A percentile compares a stretch with the other conserved stretches of the same genome.
phyloP scores from a whole-genome alignment of 2,329 filamentous ascomycete genomes.

The Blumeria hordei region DNA sequence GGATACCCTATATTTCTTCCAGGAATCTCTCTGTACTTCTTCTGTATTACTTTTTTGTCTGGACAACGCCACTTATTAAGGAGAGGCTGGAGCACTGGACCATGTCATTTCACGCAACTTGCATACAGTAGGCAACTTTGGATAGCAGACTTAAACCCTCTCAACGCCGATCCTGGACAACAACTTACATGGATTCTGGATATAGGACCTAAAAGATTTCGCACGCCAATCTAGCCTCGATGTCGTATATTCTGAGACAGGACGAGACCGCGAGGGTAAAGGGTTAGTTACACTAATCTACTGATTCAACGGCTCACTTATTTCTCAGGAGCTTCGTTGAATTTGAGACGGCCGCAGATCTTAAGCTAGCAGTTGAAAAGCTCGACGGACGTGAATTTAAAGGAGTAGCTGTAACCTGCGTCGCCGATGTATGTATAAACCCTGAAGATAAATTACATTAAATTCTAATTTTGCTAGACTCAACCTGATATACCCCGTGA shows the following conservation, averaged over 20 bases:
- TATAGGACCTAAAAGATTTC: conserved; percentile 99
- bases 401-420: conserved; percentile 61
- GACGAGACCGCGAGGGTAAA: conserved; percentile 73
- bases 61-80: conserved; percentile 11
- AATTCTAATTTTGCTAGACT: conserved; percentile 26
- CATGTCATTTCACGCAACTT: conserved; percentile 10
- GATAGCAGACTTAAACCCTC: conserved; percentile 12
- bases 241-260: conserved; percentile 93
- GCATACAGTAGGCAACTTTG: conserved; percentile 10
- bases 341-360: conserved; percentile 77
- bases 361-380: conserved; percentile 82
- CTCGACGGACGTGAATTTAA: conserved; percentile 87
- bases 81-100: conserved; percentile 12
- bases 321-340: conserved; percentile 57
- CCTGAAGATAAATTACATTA: background rate
- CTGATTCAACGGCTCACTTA: conserved; percentile 5
- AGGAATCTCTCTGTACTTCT: background rate
- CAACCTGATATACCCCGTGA: conserved; percentile 49
- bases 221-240: conserved; percentile 89
- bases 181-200: conserved; percentile 62
- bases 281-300: conserved; percentile 35
- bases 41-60: conserved; percentile 6
- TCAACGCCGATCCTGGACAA: conserved; percentile 15
- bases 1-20: conserved; percentile 9
- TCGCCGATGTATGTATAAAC: conserved; percentile 48